Evolutionary conservation across 2,329 filamentous ascomycete species (phyloP).

Genomic region (Lecanosticta acicola): DNA sequence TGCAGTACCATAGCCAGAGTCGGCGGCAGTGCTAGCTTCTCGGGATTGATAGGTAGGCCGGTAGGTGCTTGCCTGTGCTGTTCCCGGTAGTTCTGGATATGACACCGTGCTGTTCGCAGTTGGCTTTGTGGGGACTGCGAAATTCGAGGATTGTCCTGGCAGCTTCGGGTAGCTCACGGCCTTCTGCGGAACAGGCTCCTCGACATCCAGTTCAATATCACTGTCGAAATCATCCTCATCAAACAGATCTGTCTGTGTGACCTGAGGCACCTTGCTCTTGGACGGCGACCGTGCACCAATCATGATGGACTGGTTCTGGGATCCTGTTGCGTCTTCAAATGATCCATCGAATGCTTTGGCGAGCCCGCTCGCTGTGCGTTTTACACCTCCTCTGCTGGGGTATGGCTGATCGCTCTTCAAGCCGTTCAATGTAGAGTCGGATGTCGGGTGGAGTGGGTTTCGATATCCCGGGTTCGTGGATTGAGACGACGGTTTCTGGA

Average conservation of each 20-base stretch:
- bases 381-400: conserved; percentile 31
- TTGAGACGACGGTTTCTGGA: conserved; percentile 41
- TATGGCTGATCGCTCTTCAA: conserved; percentile 15
- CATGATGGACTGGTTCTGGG: conserved; percentile 26
- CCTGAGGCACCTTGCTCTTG: conserved; percentile 13
- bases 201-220: conserved; percentile 68
- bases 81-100: conserved; percentile 28
- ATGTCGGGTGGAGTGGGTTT: conserved; percentile 32
- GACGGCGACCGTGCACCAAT: conserved; percentile 38
- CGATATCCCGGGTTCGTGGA: conserved; percentile 23
- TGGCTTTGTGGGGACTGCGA: not conserved
- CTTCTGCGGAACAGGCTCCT: conserved; percentile 51
- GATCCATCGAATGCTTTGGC: conserved; percentile 40
- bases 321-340: conserved; percentile 33
- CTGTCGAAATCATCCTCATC: conserved; percentile 82
- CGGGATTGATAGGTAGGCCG: not conserved
- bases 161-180: conserved; percentile 40
- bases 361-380: conserved; percentile 44
- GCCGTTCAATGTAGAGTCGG: conserved; percentile 25
- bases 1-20: conserved; percentile 19
- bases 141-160: conserved; percentile 21
- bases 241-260: conserved; percentile 41
- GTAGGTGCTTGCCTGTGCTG: not conserved
- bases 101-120: conserved; percentile 23
- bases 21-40: conserved; percentile 10